Conservation (phyloP, 140 eudicot genomes). For the Flaveria floridana region DNA sequence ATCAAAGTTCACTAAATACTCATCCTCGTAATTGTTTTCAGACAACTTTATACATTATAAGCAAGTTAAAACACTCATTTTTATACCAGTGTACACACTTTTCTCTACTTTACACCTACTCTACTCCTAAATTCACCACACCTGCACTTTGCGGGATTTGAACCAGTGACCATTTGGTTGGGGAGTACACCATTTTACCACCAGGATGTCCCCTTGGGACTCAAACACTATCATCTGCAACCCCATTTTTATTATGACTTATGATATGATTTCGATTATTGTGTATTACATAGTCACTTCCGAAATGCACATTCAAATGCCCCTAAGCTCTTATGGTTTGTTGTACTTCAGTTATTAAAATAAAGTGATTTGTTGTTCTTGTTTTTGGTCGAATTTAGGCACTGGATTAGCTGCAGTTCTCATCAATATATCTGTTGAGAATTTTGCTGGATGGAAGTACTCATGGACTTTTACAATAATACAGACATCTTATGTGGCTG, state of each 20-base stretch:
- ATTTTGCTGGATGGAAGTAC: constrained; percentile 99
- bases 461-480: constrained; percentile 70
- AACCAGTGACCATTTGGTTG: too few relatives aligned
- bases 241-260: background rate
- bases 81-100: too few relatives aligned
- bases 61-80: too few relatives aligned
- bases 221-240: background rate
- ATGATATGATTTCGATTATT: constrained; percentile 2
- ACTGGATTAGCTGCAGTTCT: constrained; percentile 95
- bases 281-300: background rate
- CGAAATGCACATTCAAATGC: background rate
- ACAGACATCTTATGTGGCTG: constrained; percentile 78
- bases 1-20: constrained; percentile 4
- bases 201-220: too few relatives aligned
- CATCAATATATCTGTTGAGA: constrained; percentile 90
- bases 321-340: background rate
- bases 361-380: background rate
- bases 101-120: too few relatives aligned
- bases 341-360: background rate
- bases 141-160: too few relatives aligned
- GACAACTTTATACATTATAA: too few relatives aligned
- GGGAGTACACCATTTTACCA: too few relatives aligned
- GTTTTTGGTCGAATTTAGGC: constrained; percentile 47
- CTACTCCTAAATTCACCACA: too few relatives aligned
- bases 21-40: background rate